phyloP scores from a whole-genome alignment of 768 basidiomycete species.

The Baorangia bicolor region DNA sequence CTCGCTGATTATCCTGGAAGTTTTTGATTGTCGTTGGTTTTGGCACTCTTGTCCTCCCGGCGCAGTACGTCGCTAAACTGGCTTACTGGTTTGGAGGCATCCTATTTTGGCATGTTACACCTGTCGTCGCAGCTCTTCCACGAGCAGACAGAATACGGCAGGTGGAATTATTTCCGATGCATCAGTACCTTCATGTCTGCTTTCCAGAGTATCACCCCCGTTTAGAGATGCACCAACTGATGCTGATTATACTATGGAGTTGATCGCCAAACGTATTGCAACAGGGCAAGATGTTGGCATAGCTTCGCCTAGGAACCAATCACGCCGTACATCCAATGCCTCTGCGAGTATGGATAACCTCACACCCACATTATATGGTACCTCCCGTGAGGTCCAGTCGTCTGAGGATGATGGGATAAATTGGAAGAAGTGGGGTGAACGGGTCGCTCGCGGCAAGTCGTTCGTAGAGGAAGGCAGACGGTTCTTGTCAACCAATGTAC shows the following conservation, averaged over 20 bases:
- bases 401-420: constrained; percentile 32
- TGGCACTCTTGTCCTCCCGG: constrained; percentile 45
- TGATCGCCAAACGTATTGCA: constrained; percentile 60
- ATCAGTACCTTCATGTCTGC: not conserved
- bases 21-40: constrained; percentile 43
- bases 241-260: constrained; percentile 67
- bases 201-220: constrained; percentile 43
- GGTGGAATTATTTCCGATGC: constrained; percentile 10
- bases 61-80: constrained; percentile 49
- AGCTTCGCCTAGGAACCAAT: constrained; percentile 20
- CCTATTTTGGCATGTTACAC: constrained; percentile 62
- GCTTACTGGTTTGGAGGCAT: constrained; percentile 47
- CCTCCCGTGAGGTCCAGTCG: not conserved
- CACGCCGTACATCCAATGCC: constrained; percentile 16
- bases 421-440: constrained; percentile 59
- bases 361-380: not conserved
- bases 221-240: constrained; percentile 62
- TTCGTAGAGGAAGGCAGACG: constrained; percentile 43
- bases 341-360: constrained; percentile 10
- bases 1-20: constrained; percentile 7
- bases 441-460: constrained; percentile 45
- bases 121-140: constrained; percentile 53
- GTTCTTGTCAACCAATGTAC: constrained; percentile 37
- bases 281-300: constrained; percentile 50
- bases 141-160: constrained; percentile 47